These are phyloP conservation scores for Macrolepiota dolichaula DNA, from an alignment of 768 basidiomycete genomes.

Conservation along the genomic window DNA sequence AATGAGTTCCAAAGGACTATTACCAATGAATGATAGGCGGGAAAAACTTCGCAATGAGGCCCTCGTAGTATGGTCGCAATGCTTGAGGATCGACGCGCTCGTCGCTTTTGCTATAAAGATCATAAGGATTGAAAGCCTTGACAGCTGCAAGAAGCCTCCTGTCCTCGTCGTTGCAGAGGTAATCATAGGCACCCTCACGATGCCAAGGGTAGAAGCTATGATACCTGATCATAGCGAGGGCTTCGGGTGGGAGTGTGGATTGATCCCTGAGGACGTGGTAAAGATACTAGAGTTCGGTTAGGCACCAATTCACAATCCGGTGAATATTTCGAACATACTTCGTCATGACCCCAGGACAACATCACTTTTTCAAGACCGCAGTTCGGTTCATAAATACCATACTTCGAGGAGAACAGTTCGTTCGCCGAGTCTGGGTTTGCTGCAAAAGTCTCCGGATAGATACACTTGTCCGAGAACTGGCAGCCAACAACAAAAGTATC, in stretches of 20 bases:
- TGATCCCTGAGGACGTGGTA: constrained; percentile 84
- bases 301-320: constrained; percentile 6
- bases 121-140: constrained; percentile 89
- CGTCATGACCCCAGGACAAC: constrained; percentile 91
- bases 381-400: constrained; percentile 72
- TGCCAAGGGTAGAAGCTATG: constrained; percentile 98
- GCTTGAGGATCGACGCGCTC: constrained; percentile 55
- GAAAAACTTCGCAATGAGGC: constrained; percentile 83
- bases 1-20: neutral
- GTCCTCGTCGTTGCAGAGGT: constrained; percentile 77
- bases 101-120: constrained; percentile 89
- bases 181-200: constrained; percentile 78
- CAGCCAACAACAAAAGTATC: constrained; percentile 75
- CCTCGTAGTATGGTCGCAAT: constrained; percentile 81
- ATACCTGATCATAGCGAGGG: constrained; percentile 88
- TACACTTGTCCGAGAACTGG: constrained; percentile 79
- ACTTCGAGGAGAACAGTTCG: constrained; percentile 63
- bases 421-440: constrained; percentile 69
- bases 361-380: constrained; percentile 87
- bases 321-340: constrained; percentile 39
- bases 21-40: constrained; percentile 81
- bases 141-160: constrained; percentile 64
- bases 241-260: constrained; percentile 75
- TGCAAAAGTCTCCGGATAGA: constrained; percentile 77
- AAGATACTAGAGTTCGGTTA: constrained; percentile 53